Evolutionary conservation across 2,329 filamentous ascomycete species (phyloP), one percentile per base, ranked within the genome.

Genomic region (Aspergillus sp.): DNA sequence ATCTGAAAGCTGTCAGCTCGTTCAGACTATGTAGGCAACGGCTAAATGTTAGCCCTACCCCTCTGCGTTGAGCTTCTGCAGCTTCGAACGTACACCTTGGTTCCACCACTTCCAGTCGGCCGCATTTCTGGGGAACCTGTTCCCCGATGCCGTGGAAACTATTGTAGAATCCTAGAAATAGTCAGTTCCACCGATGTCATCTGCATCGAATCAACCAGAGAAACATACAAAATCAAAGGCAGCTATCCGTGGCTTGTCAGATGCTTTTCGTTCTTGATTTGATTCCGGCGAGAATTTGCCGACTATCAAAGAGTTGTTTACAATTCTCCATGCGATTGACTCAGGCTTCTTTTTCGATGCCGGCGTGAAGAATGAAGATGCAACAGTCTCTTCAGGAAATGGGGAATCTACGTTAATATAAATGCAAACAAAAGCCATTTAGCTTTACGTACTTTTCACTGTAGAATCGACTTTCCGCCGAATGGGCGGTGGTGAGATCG

Each of bases 51-150:
- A 9, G 5, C 67, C 75, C 45, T 75, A 90, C 83, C 87, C 91
- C 64, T 95, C 84, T 11, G 85, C 78, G 67, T 91, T 83, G 2
- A 98, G 79, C 58, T 86, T 78, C 62, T 82, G 84, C 17, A 99
- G 73, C 52, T 78, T 84, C 0, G 73, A 75, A 1, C 91, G 91
- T 0, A 98, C 89, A 17, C 76, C 81, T 13, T 76, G 66, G 71
- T 96, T 79, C 91, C 92, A 98, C 95, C 95, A 99, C 72, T 90
- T 91, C 95, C 95, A 99, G 71, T 98, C 93, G 4, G 80, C 79
- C 0, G 87, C 84, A 62, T 86, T 84, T 51, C 83, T 82, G 3
- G 85, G 82, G 68, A 93, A 93, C 50, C 84, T 89, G 74, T 91
- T 95, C 7, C 92, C 92, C 0, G 92, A 96, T 4, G 85, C 82